Evolutionary conservation across 83 land plant species (phyloP).

Genomic region (Picea abies): DNA sequence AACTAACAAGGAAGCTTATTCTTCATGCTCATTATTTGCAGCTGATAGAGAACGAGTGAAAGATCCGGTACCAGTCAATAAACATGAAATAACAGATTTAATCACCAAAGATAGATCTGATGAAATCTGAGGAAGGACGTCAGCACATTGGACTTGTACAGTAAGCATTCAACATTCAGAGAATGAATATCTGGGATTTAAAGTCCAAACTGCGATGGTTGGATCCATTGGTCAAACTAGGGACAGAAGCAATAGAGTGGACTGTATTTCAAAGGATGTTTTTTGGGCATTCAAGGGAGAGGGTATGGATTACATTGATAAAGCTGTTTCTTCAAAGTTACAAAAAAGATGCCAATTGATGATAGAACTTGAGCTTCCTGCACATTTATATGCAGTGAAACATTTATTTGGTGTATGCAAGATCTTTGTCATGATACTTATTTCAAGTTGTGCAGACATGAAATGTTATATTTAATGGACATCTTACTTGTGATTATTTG

Average conservation of each 20-base stretch:
- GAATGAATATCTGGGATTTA: not conserved
- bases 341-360: not conserved
- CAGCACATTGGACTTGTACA: not conserved
- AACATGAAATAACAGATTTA: not conserved
- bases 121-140: not conserved
- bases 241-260: not conserved
- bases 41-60: not conserved
- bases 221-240: not conserved
- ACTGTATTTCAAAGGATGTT: not conserved
- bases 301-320: not conserved
- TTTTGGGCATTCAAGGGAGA: not conserved
- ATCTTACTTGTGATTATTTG: not conserved
- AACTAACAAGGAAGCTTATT: not conserved
- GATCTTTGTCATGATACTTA: not conserved
- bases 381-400: not conserved
- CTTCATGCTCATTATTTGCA: not conserved
- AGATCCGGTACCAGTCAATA: not conserved
- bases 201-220: not conserved
- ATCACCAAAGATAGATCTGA: not conserved
- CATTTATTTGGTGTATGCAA: not conserved
- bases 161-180: not conserved
- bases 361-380: not conserved
- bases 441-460: not conserved
- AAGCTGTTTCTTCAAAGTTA: not conserved
- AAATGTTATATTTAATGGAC: not conserved